phyloP scores from a whole-genome alignment of 2,329 filamentous ascomycete genomes.

The Xylaria hypoxylon region DNA sequence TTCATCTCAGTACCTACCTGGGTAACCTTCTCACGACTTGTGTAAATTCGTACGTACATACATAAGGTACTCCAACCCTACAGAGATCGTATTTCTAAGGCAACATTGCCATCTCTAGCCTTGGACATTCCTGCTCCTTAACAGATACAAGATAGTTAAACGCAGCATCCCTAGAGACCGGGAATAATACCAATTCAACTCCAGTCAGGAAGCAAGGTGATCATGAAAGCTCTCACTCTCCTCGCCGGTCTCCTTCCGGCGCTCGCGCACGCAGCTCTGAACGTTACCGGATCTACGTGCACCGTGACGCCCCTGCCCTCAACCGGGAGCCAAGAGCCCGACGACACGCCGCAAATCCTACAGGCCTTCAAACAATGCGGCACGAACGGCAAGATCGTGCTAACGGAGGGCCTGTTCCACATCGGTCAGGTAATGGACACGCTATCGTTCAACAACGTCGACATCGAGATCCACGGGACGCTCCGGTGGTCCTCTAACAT shows the following conservation, averaged over 20 bases:
- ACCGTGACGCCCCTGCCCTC: constrained; percentile 46
- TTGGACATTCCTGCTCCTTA: neutral
- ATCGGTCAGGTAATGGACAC: constrained; percentile 63
- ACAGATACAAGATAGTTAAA: constrained; percentile 4
- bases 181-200: neutral
- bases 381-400: constrained; percentile 61
- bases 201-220: neutral
- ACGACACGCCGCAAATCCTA: constrained; percentile 65
- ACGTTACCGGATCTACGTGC: constrained; percentile 47
- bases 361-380: constrained; percentile 62
- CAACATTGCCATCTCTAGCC: neutral
- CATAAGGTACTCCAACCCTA: neutral
- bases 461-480: constrained; percentile 61
- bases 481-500: constrained; percentile 56
- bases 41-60: constrained; percentile 4
- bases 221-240: constrained; percentile 33
- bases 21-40: neutral
- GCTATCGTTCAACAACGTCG: constrained; percentile 58
- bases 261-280: constrained; percentile 42
- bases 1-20: neutral
- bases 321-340: constrained; percentile 46
- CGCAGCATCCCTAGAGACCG: neutral
- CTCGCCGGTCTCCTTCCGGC: constrained; percentile 32
- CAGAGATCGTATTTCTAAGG: neutral
- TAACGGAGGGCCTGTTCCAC: constrained; percentile 61